Percentiles rank a stretch among this genome's conserved stretches.
phyloP scores from a whole-genome alignment of 2,329 filamentous ascomycete genomes.

The Pseudocercospora crystallina region DNA sequence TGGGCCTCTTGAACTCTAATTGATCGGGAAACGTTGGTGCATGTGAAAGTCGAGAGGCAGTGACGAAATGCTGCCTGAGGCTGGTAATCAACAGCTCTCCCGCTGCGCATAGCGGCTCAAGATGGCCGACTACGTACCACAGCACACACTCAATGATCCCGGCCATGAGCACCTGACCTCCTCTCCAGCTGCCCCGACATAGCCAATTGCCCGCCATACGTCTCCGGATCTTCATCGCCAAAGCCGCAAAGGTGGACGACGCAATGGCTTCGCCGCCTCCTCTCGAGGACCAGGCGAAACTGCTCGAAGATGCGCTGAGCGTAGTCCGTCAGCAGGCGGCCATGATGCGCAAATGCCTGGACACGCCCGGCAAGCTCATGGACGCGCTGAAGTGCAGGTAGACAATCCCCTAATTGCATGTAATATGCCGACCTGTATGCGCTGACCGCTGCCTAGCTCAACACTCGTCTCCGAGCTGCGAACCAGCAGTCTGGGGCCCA shows the following conservation, averaged over 20 bases:
- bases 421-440: background rate
- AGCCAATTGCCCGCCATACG: too few relatives aligned
- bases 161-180: too few relatives aligned
- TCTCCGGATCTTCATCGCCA: constrained; percentile 9
- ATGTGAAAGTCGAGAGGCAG: too few relatives aligned
- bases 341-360: constrained; percentile 96
- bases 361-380: constrained; percentile 98
- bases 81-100: too few relatives aligned
- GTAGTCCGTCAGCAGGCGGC: constrained; percentile 96
- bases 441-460: constrained; percentile 61
- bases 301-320: constrained; percentile 94
- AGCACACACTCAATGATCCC: too few relatives aligned
- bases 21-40: too few relatives aligned
- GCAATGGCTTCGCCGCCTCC: constrained; percentile 41
- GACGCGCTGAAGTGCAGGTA: constrained; percentile 99
- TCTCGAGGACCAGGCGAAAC: constrained; percentile 67
- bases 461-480: constrained; percentile 97
- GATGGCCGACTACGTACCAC: too few relatives aligned
- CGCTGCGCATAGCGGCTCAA: too few relatives aligned
- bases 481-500: constrained; percentile 94
- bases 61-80: too few relatives aligned
- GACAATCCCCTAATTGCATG: constrained; percentile 34
- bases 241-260: constrained; percentile 24
- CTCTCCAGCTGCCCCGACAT: too few relatives aligned
- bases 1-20: too few relatives aligned